phyloP scores from a whole-genome alignment of 2,329 filamentous ascomycete species.

The Pseudopyrenochaeta lycopersici region DNA sequence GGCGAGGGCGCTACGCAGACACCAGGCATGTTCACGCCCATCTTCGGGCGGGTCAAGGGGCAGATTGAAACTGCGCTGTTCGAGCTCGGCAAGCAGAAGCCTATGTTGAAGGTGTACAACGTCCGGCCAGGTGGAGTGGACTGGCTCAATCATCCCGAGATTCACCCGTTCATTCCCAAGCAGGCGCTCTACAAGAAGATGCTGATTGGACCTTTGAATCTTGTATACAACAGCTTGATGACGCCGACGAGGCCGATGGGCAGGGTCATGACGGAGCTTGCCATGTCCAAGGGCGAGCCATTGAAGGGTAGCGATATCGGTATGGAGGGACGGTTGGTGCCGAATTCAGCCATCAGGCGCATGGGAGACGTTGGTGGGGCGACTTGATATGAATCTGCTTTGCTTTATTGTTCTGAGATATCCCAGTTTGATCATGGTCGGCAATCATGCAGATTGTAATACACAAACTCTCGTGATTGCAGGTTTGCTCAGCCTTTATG shows the following conservation, averaged over 20 bases:
- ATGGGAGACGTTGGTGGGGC: slow-evolving; percentile 40
- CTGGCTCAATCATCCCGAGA: slow-evolving; percentile 49
- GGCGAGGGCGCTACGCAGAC: slow-evolving; percentile 68
- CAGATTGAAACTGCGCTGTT: slow-evolving; percentile 69
- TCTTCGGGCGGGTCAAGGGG: slow-evolving; percentile 73
- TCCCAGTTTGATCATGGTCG: neutral
- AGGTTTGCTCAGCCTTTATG: no score
- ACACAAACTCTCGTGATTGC: neutral
- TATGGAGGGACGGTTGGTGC: slow-evolving; percentile 49
- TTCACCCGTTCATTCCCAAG: slow-evolving; percentile 47
- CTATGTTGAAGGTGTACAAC: slow-evolving; percentile 63
- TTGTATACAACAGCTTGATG: slow-evolving; percentile 44
- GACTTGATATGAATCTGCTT: neutral
- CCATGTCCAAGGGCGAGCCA: slow-evolving; percentile 56
- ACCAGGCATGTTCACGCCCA: slow-evolving; percentile 64
- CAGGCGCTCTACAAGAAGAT: slow-evolving; percentile 33
- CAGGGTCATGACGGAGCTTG: slow-evolving; percentile 58
- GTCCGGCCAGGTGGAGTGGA: slow-evolving; percentile 71
- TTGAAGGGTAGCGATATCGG: slow-evolving; percentile 50
- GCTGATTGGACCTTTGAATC: slow-evolving; percentile 26
- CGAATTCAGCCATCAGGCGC: slow-evolving; percentile 53
- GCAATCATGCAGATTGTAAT: neutral
- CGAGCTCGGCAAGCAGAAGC: slow-evolving; percentile 56
- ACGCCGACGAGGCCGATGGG: slow-evolving; percentile 60
- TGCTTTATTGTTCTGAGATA: neutral